A percentile compares a stretch with the other conserved stretches of the same genome.
Conservation (phyloP, 768 basidiomycete genomes). For the Boletellus ananas region DNA sequence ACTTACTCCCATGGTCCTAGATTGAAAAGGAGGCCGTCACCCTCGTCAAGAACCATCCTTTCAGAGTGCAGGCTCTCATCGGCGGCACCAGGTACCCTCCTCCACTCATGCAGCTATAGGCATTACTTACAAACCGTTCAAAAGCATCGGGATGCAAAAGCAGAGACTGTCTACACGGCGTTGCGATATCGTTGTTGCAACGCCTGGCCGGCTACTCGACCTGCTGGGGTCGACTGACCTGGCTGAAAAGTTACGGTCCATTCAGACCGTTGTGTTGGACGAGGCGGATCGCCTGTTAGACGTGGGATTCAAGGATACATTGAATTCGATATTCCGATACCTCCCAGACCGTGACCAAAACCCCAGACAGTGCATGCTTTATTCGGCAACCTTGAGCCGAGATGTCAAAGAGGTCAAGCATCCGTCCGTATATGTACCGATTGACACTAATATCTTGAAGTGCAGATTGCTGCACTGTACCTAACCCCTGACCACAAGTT, state of each 20-base stretch:
- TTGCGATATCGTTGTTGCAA: conserved; percentile 63
- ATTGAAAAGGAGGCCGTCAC: conserved; percentile 60
- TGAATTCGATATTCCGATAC: conserved; percentile 56
- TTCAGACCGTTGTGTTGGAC: conserved; percentile 56
- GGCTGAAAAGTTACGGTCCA: conserved; percentile 31
- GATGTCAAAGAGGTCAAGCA: conserved; percentile 52
- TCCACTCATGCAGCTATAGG: not conserved
- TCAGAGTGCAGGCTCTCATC: conserved; percentile 47
- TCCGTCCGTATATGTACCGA: not conserved
- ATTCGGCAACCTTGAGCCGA: conserved; percentile 72
- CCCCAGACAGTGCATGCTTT: conserved; percentile 63
- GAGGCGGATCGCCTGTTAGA: conserved; percentile 76
- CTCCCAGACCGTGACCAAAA: conserved; percentile 44
- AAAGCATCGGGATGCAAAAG: conserved; percentile 25
- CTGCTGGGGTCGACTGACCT: conserved; percentile 51
- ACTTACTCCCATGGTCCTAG: conserved; percentile 33
- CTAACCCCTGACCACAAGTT: conserved; percentile 35
- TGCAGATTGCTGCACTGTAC: conserved; percentile 28
- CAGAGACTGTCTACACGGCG: conserved; percentile 26
- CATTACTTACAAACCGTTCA: conserved; percentile 1
- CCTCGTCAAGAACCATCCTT: conserved; percentile 39
- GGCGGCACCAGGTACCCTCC: conserved; percentile 49
- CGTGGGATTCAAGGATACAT: conserved; percentile 64
- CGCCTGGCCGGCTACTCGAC: conserved; percentile 73
- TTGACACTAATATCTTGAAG: not conserved